Base-by-base conservation (phyloP, 768 basidiomycete genomes). In the Suillus subaureus region DNA sequence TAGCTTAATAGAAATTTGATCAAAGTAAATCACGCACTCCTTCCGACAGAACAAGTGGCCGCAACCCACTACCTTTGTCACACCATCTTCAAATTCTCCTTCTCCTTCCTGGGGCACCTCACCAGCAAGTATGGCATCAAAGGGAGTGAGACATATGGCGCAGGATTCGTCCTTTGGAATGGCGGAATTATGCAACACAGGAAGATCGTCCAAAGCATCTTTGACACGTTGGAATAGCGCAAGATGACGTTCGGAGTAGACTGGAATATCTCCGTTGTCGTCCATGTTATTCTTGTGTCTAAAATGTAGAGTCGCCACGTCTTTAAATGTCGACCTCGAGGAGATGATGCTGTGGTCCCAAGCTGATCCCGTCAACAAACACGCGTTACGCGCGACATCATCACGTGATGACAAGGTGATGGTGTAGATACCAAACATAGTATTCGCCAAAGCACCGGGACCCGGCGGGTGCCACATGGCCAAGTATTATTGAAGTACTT, bases 11-110 rank as follows among this genome's bases (percentile, higher is more conserved):
- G 28, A 52, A 39, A 39, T 18, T 42, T 35, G 37, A 31, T n/a
- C 40, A 52, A 42, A 64, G 37, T 31, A 60, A 3, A 69, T 71
- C 58, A 72, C 82, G 65, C 71, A 90, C 90, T 91, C 89, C 71
- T 83, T 81, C 54, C 82, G 78, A 71, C 90, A 92, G 72, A 92
- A 91, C 8, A 88, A 71, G 75, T 92, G 90, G 0, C 87, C 86
- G 70, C 90, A 92, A 4, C 75, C 81, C 1, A 70, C 72, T 0
- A 92, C 77, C 71, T 84, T 88, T 1, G 89, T 90, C 8, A 91
- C 77, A 3, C 87, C 69, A 18, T 70, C 73, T 26, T 70, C 68
- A n/a, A 40, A 51, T 15, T 66, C 68, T 33, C n/a, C 31, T 52
- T 68, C 57, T 28, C 26, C 31, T 57, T 68, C 57, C 78, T 52